Evolutionary conservation across 495 filamentous ascomycete genomes (phyloP), one percentile per base, ranked within the genome.

Genomic region (Hypoxylon subgilvum): DNA sequence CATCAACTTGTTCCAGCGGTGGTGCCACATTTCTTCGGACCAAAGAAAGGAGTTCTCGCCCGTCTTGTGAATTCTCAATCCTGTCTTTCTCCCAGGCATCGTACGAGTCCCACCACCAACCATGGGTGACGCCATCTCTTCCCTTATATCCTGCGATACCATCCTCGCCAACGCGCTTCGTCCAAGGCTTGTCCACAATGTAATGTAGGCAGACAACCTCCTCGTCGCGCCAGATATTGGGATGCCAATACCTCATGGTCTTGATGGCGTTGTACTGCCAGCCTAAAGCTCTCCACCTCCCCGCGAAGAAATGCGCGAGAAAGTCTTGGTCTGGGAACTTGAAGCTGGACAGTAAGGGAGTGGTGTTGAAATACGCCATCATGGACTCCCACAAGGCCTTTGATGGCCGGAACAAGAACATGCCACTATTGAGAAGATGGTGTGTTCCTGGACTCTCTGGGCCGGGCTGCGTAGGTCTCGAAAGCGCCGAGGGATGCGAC

Each of bases 111-210:
- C 77, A 82, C 81, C 79, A 82, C 76, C 74, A 76, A 22, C 40
- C 47, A 66, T 82, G 76, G 22, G 77, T 77, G 18, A 68, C 67
- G 3, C 74, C 72, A 67, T 83, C 81, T 27, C 68, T 46, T 18
- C 73, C 72, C 30, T 71, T 51, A 62, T 79, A 73, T 3, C 77
- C 76, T 10, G 71, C 79, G 8, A 66, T 58, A 3, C 74, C 74
- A 61, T 79, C 77, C 36, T 53, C 63, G 9, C 53, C 67, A 5
- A 82, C 68, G 22, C 76, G 55, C 43, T 65, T 68, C 38, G 64
- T 69, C 82, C 80, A 84, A n/a, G 82, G 82, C 66, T 84, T 84
- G 38, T 83, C 78, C 6, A 82, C 76, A 64, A 84, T 80, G 52
- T 81, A 83, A 60, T 84, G 82, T 40, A 82, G 36, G 25, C 71